phyloP scores from a whole-genome alignment of 352 stramenopile species.

The Thalassiosira mediterranea region DNA sequence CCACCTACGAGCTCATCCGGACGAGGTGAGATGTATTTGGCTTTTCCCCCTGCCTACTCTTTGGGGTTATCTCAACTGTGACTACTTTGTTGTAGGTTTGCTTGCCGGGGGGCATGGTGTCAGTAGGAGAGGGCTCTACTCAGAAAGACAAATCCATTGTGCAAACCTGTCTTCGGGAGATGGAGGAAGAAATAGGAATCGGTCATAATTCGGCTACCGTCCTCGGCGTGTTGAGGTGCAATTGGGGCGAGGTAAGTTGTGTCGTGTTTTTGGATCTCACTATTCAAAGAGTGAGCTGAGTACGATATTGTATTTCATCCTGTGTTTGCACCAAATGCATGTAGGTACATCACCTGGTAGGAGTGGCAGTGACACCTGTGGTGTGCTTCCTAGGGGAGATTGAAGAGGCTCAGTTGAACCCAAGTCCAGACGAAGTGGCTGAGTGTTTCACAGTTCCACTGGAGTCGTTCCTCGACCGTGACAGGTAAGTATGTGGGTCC shows the following conservation, averaged over 20 bases:
- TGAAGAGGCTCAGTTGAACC: slow-evolving; percentile 88
- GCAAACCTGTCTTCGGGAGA: slow-evolving; percentile 94
- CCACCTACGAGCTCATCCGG: slow-evolving; percentile 70
- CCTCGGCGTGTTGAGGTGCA: slow-evolving; percentile 93
- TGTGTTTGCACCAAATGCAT: too few relatives aligned
- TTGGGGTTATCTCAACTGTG: slow-evolving; percentile 89
- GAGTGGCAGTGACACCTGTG: slow-evolving; percentile 96
- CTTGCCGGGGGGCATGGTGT: slow-evolving; percentile 97
- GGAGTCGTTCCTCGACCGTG: slow-evolving; percentile 86
- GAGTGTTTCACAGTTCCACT: slow-evolving; percentile 95
- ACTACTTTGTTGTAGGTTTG: too few relatives aligned
- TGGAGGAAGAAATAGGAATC: slow-evolving; percentile 97
- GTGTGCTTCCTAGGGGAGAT: slow-evolving; percentile 95
- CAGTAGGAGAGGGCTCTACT: slow-evolving; percentile 81
- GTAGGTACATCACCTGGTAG: slow-evolving; percentile 93
- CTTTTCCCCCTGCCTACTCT: slow-evolving; percentile 79
- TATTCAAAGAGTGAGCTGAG: too few relatives aligned
- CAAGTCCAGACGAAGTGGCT: slow-evolving; percentile 95
- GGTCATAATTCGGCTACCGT: slow-evolving; percentile 81
- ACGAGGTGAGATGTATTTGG: too few relatives aligned
- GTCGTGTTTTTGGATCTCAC: slow-evolving; percentile 54
- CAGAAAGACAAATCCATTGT: slow-evolving; percentile 96
- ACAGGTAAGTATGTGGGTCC: slow-evolving; percentile 34
- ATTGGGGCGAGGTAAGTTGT: slow-evolving; percentile 92
- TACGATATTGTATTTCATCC: too few relatives aligned